Evolutionary conservation across 2,329 filamentous ascomycete genomes (phyloP), one percentile per base, ranked within the genome.

Genomic region (Fusarium pseudograminearum): DNA sequence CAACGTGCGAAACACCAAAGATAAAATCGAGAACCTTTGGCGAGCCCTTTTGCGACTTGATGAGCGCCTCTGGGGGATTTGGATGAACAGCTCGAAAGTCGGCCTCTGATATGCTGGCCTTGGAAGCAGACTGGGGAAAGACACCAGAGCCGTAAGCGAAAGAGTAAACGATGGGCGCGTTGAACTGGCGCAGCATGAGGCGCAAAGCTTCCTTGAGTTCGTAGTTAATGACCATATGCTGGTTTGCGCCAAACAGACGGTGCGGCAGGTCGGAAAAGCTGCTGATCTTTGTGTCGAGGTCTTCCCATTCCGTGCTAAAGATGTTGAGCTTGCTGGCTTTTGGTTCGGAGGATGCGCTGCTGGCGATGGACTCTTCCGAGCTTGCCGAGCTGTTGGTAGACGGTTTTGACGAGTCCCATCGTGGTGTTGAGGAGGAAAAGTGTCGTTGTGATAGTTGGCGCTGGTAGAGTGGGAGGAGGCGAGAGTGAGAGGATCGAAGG

Each of bases 1-100:
- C 92, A 2, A 92, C 93, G 79, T 97, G 93, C 2, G 93, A 93
- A 14, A 98, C 95, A 28, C 95, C 96, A 78, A 99, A 96, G 72
- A 99, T 97, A 78, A 99, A 97, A 81, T 99, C 96, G 69, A 99
- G 97, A 90, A 98, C 97, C 83, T 98, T 98, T 15, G 93, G 93
- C 2, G 90, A 90, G 31, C 93, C 93, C 74, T 93, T 90, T 80
- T 98, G 95, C 71, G 94, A 92, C 72, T 93, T 93, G 71, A 91
- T 85, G 10, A 98, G 90, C 2, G 93, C 93, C 54, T 89, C 85
- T 2, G 94, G 93, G 3, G 95, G 90, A 65, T 94, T 90, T 9
- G 94, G 91, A 76, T 98, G 95, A 26, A 94, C 88, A 22, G 90
- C 88, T 62, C 80, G 84, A 69, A 89, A 83, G 59, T 87, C 84